These are phyloP conservation scores for Candida coleopterorum DNA, from an alignment of 805 yeast genomes.

Conservation along the genomic window DNA sequence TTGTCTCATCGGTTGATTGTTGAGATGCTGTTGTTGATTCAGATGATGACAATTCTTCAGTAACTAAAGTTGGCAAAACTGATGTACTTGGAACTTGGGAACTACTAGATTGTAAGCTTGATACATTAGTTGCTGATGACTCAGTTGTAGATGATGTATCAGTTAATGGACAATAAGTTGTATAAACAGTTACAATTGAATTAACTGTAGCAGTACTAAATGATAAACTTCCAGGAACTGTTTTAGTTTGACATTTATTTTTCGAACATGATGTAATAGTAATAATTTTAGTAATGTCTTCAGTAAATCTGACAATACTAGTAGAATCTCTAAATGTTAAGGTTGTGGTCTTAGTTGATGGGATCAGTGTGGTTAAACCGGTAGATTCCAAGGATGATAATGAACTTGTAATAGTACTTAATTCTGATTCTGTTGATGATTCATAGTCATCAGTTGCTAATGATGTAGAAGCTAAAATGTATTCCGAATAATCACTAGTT, in stretches of 20 bases:
- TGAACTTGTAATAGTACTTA: neutral
- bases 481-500: no score
- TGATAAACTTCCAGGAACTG: conserved; percentile 23
- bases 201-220: conserved; percentile 23
- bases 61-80: neutral
- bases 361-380: neutral
- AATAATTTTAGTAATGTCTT: conserved; percentile 21
- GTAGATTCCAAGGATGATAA: neutral
- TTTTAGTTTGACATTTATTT: conserved; percentile 26
- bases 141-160: conserved; percentile 9
- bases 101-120: neutral
- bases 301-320: conserved; percentile 10
- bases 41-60: neutral
- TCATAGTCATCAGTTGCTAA: neutral
- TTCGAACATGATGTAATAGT: conserved; percentile 34
- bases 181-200: conserved; percentile 23
- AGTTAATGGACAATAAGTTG: conserved; percentile 32
- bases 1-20: no score
- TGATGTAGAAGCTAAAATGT: no score
- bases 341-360: neutral
- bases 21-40: neutral
- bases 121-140: neutral
- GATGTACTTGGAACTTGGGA: neutral
- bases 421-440: neutral
- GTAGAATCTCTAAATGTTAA: conserved; percentile 1